These are phyloP conservation scores for Penicillium psychrosexuale DNA, from an alignment of 2,329 filamentous ascomycete genomes.

Conservation along the genomic window DNA sequence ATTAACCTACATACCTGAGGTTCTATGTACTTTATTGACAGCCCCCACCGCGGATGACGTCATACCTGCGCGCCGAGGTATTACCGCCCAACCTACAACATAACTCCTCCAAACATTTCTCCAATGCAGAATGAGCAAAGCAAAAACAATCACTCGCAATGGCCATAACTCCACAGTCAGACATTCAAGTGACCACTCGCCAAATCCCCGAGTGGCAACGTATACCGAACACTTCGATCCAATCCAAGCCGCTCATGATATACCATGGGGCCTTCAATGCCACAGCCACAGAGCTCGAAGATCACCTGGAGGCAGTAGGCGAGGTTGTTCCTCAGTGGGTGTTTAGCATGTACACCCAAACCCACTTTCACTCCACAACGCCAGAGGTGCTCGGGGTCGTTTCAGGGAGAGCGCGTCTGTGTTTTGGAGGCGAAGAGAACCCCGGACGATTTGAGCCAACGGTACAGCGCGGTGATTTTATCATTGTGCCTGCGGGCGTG, in stretches of 20 bases:
- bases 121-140: not conserved
- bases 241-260: conserved; percentile 62
- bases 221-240: conserved; percentile 64
- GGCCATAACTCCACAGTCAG: conserved; percentile 45
- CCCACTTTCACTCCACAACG: conserved; percentile 65
- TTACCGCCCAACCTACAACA: not conserved
- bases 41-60: not conserved
- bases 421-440: conserved; percentile 65
- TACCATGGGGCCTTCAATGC: conserved; percentile 60
- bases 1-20: no score
- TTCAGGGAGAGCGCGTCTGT: conserved; percentile 57
- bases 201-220: conserved; percentile 56
- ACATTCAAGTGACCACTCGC: conserved; percentile 57
- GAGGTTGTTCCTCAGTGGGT: conserved; percentile 64
- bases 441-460: conserved; percentile 54
- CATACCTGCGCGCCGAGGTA: not conserved
- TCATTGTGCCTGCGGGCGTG: conserved; percentile 65
- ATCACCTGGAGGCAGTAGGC: conserved; percentile 52
- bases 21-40: no score
- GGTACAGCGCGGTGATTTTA: conserved; percentile 59
- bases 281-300: conserved; percentile 53
- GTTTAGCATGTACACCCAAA: conserved; percentile 65
- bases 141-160: conserved; percentile 15
- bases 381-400: conserved; percentile 65
- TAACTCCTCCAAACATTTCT: not conserved